phyloP scores from a whole-genome alignment of 2,329 filamentous ascomycete genomes.

The Ophiosphaerella herpotricha region DNA sequence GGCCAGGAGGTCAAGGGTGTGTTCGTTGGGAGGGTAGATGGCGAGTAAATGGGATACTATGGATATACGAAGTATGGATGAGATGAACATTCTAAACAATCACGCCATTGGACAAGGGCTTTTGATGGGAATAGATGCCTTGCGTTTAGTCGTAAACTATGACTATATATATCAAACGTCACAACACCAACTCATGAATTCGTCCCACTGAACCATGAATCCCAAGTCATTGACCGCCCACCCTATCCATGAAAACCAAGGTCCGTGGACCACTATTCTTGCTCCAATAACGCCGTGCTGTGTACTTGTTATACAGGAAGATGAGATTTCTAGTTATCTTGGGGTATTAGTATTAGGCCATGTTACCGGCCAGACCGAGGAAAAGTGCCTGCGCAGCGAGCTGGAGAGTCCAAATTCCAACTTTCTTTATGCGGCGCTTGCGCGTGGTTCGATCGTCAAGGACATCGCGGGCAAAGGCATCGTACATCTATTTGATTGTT shows the following conservation, averaged over 20 bases:
- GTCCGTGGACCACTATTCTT: background rate
- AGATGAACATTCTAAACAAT: background rate
- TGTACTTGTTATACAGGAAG: constrained; percentile 14
- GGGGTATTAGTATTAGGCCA: constrained; percentile 50
- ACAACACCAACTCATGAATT: too few species aligned
- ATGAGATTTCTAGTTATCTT: constrained; percentile 10
- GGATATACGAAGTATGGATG: background rate
- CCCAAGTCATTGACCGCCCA: too few species aligned
- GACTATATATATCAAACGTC: too few species aligned
- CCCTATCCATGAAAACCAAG: background rate
- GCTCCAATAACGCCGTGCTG: constrained; percentile 1
- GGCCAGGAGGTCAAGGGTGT: constrained; percentile 30
- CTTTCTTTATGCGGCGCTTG: constrained; percentile 87
- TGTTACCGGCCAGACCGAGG: constrained; percentile 89
- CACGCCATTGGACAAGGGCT: too few species aligned
- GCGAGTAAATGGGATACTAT: constrained; percentile 2
- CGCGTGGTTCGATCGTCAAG: constrained; percentile 88
- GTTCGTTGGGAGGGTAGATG: constrained; percentile 31
- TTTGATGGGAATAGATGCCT: too few species aligned
- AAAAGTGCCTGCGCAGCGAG: constrained; percentile 92
- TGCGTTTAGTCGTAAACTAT: too few species aligned
- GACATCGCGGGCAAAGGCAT: constrained; percentile 90
- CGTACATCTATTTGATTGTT: constrained; percentile 68
- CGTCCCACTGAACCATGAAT: too few species aligned
- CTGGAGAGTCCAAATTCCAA: constrained; percentile 93